phyloP scores from a whole-genome alignment of 805 yeast species.

The Ogataea paradorogensis region DNA sequence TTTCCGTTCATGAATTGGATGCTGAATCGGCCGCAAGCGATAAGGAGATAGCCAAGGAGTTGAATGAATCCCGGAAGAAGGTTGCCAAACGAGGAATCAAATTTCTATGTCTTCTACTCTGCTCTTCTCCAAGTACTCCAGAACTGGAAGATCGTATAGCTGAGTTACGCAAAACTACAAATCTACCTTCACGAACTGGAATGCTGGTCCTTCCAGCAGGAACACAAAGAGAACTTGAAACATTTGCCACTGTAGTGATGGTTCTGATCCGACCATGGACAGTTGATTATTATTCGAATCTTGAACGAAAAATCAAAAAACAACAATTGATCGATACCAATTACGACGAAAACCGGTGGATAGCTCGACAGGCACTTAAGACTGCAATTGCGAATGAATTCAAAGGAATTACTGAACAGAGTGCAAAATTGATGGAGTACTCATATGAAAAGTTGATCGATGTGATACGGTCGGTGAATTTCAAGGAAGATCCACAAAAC shows the following conservation, averaged over 20 bases:
- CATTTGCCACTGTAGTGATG: conserved; percentile 39
- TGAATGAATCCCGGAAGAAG: conserved; percentile 33
- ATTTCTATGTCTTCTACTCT: conserved; percentile 36
- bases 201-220: conserved; percentile 42
- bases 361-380: conserved; percentile 50
- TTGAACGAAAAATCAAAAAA: conserved; percentile 41
- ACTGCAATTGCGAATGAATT: conserved; percentile 49
- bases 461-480: conserved; percentile 30
- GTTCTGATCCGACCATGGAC: conserved; percentile 40
- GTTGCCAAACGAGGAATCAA: conserved; percentile 31
- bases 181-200: conserved; percentile 44
- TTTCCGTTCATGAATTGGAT: conserved; percentile 42
- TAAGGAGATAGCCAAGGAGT: conserved; percentile 36
- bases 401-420: conserved; percentile 42
- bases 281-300: conserved; percentile 41
- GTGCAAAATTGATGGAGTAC: conserved; percentile 49
- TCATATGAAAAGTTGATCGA: conserved; percentile 51
- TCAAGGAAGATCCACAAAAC: conserved; percentile 20
- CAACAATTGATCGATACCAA: conserved; percentile 32
- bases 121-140: conserved; percentile 28
- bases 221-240: conserved; percentile 38
- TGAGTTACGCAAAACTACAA: conserved; percentile 39
- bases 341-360: conserved; percentile 36
- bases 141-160: conserved; percentile 36
- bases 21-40: conserved; percentile 30